Percentiles rank a stretch among this genome's conserved stretches.
Evolutionary conservation across 2,329 filamentous ascomycete species (phyloP).

Genomic region (Apiospora kogelbergensis): DNA sequence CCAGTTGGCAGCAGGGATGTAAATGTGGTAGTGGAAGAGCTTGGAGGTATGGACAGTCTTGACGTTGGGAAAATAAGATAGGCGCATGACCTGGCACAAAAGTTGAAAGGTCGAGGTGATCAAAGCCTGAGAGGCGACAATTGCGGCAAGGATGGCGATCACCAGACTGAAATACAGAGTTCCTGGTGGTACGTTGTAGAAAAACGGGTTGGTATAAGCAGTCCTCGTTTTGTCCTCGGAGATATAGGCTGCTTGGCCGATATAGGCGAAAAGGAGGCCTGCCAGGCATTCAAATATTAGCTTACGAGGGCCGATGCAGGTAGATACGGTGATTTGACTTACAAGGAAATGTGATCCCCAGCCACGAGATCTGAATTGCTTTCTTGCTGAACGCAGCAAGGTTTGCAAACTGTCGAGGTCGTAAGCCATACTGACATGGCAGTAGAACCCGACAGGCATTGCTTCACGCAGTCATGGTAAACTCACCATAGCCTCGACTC

Average conservation of each 20-base stretch:
- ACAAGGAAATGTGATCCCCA: conserved; percentile 64
- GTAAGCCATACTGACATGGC: not conserved
- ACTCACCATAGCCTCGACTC: conserved; percentile 62
- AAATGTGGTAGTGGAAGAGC: conserved; percentile 69
- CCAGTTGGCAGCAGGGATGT: conserved; percentile 73
- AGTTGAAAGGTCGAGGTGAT: conserved; percentile 71
- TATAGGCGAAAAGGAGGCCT: conserved; percentile 55
- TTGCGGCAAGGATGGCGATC: conserved; percentile 64
- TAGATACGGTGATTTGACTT: no score
- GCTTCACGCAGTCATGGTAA: not conserved
- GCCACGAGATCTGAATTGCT: conserved; percentile 70
- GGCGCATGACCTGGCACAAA: conserved; percentile 52
- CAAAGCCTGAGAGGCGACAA: conserved; percentile 74
- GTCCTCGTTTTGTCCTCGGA: conserved; percentile 39
- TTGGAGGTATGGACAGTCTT: conserved; percentile 67
- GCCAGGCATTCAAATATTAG: not conserved
- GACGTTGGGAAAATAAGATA: conserved; percentile 70
- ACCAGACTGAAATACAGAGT: conserved; percentile 66
- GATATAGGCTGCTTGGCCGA: conserved; percentile 72
- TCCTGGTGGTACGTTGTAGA: conserved; percentile 63
- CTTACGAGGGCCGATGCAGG: not conserved
- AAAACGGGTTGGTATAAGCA: conserved; percentile 70
- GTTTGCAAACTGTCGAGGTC: conserved; percentile 57
- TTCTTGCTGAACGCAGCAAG: conserved; percentile 67
- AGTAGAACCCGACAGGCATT: no score